Evolutionary conservation across 2,329 filamentous ascomycete species (phyloP).

Genomic region (Fusarium denticulatum): DNA sequence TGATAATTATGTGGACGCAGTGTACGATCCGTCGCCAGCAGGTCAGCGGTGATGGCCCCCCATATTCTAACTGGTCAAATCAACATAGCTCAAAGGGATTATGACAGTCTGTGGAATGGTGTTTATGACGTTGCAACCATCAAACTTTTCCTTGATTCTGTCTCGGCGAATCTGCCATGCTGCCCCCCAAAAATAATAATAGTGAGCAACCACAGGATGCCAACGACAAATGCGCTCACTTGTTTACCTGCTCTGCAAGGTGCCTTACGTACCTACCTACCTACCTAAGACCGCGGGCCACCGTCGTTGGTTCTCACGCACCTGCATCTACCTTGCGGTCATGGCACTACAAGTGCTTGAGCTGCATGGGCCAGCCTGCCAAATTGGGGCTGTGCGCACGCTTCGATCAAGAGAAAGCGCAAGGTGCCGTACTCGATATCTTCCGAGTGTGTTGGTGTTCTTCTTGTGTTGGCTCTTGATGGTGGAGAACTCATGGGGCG

Average conservation of each 20-base stretch:
- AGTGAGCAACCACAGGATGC: background rate
- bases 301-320: constrained; percentile 3
- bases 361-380: constrained; percentile 24
- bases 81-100: background rate
- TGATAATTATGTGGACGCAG: background rate
- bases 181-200: background rate
- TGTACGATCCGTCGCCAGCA: background rate
- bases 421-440: constrained; percentile 4
- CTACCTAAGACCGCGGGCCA: background rate
- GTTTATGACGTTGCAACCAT: background rate
- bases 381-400: constrained; percentile 30
- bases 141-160: background rate
- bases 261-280: background rate
- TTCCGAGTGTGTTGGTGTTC: constrained; percentile 35
- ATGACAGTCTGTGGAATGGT: background rate
- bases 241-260: background rate
- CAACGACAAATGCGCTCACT: background rate
- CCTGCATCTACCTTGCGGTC: constrained; percentile 8
- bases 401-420: background rate
- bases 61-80: background rate
- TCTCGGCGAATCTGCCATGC: constrained; percentile 1
- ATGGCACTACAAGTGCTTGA: background rate
- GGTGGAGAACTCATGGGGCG: constrained; percentile 35
- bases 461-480: constrained; percentile 28
- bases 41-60: background rate